A percentile compares a stretch with the other conserved stretches of the same genome.
Conservation (phyloP, 108 stramenopile species). For the Pseudonitzschia multiseries region DNA sequence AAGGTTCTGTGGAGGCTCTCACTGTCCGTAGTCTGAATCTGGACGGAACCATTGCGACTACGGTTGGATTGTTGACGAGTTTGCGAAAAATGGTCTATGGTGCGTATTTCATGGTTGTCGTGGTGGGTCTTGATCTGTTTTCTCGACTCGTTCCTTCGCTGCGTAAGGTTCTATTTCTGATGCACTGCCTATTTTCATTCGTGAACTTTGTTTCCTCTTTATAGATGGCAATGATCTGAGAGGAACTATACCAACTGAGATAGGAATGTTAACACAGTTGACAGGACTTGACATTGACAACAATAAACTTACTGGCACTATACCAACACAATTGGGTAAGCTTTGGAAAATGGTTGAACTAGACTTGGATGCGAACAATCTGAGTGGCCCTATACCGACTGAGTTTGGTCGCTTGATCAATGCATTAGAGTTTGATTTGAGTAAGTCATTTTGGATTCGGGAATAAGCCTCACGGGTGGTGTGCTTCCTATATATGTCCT, state of each 20-base stretch:
- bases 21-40: background rate
- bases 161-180: no score
- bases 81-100: background rate
- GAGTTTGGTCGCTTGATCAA: conserved; percentile 49
- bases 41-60: background rate
- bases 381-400: conserved; percentile 45
- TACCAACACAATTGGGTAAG: background rate
- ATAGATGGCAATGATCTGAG: conserved; percentile 33
- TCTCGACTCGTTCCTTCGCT: no score
- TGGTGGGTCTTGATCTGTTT: no score
- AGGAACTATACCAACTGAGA: conserved; percentile 51
- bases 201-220: no score
- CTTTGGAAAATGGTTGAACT: background rate
- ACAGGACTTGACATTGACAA: conserved; percentile 21
- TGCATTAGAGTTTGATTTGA: conserved; percentile 40
- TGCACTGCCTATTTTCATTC: background rate
- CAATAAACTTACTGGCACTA: background rate
- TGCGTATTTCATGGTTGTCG: background rate
- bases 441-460: conserved; percentile 7
- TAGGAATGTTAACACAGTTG: conserved; percentile 43
- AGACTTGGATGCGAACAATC: background rate
- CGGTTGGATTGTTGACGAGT: background rate
- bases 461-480: background rate
- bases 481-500: background rate
- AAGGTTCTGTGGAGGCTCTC: background rate